These are phyloP conservation scores for Xenosphaeropsis pyriputrescens DNA, from an alignment of 2,329 filamentous ascomycete genomes.

Conservation along the genomic window DNA sequence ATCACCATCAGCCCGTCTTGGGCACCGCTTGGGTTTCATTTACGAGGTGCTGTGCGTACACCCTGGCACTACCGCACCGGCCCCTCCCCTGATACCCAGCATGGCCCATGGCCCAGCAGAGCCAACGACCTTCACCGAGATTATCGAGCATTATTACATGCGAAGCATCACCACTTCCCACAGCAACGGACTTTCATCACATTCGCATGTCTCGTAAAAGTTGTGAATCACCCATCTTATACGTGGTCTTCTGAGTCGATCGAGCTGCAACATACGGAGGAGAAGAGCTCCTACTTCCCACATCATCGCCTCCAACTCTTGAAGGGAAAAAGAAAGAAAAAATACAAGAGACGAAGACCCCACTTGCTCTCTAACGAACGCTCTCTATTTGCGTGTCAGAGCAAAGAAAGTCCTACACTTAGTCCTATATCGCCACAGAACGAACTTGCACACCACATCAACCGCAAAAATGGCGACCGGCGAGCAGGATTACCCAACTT, in stretches of 20 bases:
- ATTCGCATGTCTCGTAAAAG: too few relatives aligned
- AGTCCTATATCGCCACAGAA: background rate
- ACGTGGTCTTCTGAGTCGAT: background rate
- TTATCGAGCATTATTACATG: too few relatives aligned
- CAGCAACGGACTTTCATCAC: background rate
- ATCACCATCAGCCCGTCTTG: too few relatives aligned
- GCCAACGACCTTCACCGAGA: too few relatives aligned
- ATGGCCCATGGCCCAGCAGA: too few relatives aligned
- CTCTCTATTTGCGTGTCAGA: background rate
- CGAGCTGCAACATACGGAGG: background rate
- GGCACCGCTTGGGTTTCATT: too few relatives aligned
- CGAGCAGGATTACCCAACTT: slow-evolving; percentile 12
- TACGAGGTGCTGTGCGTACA: too few relatives aligned
- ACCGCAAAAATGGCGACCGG: slow-evolving; percentile 24
- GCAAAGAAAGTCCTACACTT: background rate
- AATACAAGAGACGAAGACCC: background rate
- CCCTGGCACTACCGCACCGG: too few relatives aligned
- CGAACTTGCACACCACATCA: slow-evolving; percentile 2
- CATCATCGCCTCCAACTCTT: background rate
- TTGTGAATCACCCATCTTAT: background rate
- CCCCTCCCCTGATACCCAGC: too few relatives aligned
- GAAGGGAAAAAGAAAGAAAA: background rate
- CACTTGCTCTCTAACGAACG: background rate
- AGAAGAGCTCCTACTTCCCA: background rate
- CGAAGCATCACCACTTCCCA: background rate